These are phyloP conservation scores for Pilobolus umbonatus DNA, from an alignment of 192 early-diverging fungal species.

Conservation along the genomic window DNA sequence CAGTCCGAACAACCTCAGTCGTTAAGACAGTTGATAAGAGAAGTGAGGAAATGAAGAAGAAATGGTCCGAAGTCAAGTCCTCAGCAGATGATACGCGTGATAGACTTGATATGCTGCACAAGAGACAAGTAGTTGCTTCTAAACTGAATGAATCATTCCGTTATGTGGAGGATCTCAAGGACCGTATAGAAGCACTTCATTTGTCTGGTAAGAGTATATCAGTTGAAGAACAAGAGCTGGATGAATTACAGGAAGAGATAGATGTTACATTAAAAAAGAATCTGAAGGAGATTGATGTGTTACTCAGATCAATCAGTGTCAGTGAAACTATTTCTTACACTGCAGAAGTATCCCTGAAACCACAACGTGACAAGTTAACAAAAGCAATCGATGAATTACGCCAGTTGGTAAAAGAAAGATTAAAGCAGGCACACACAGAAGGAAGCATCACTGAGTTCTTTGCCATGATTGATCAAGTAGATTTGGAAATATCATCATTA, in stretches of 20 bases:
- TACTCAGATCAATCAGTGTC: not conserved
- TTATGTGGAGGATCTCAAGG: conserved; percentile 25
- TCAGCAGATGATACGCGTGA: conserved; percentile 13
- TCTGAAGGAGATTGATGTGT: not conserved
- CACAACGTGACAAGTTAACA: conserved; percentile 27
- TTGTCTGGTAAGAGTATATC: conserved; percentile 23
- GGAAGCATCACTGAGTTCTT: conserved; percentile 24
- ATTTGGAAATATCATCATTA: conserved; percentile 26
- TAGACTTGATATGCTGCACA: conserved; percentile 11
- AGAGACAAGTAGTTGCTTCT: conserved; percentile 8
- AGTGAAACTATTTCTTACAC: not conserved
- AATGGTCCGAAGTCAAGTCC: conserved; percentile 14
- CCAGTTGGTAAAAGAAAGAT: conserved; percentile 14
- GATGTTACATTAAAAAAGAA: conserved; percentile 17
- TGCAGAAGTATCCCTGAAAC: conserved; percentile 14
- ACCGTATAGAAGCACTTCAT: conserved; percentile 22
- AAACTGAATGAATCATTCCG: conserved; percentile 20
- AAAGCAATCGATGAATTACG: conserved; percentile 25
- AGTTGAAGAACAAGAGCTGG: conserved; percentile 28
- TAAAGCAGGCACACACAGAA: conserved; percentile 21
- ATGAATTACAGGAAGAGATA: conserved; percentile 19
- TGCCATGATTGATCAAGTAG: conserved; percentile 33
- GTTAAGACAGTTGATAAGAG: conserved; percentile 10
- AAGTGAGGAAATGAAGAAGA: conserved; percentile 5
- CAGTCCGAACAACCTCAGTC: conserved; percentile 11